Evolutionary conservation across 2,329 filamentous ascomycete species (phyloP).

Genomic region (Cercospora brassicicola): DNA sequence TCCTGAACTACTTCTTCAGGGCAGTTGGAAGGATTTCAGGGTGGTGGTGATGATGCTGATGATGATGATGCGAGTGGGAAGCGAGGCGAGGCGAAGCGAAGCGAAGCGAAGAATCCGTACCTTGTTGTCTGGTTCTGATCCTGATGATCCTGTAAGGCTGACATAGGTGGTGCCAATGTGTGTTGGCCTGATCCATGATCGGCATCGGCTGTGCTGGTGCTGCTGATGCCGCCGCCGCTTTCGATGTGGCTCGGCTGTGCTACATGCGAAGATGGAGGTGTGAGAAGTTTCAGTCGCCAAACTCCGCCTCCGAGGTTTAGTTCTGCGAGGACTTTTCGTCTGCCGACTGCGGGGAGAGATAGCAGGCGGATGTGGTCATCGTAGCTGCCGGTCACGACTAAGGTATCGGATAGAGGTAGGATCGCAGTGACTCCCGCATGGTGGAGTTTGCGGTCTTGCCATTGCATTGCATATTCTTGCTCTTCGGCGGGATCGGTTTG

Average conservation of each 20-base stretch:
- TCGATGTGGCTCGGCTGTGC: conserved; percentile 3
- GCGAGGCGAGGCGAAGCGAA: not conserved
- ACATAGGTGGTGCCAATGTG: not conserved
- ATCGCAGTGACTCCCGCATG: conserved; percentile 86
- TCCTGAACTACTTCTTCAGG: not conserved
- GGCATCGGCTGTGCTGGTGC: not conserved
- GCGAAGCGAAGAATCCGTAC: conserved; percentile 13
- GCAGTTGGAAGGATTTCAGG: not conserved
- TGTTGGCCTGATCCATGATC: not conserved
- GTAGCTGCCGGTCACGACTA: conserved; percentile 85
- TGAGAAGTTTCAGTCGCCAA: conserved; percentile 74
- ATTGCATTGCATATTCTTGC: conserved; percentile 24
- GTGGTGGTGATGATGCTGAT: not conserved
- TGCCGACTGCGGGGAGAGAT: conserved; percentile 42
- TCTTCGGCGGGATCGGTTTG: not conserved
- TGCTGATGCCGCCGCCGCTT: not conserved
- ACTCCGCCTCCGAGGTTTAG: conserved; percentile 74
- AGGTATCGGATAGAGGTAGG: conserved; percentile 62
- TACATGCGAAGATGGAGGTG: conserved; percentile 16
- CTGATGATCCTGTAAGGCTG: conserved; percentile 13
- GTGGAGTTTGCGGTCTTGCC: conserved; percentile 62
- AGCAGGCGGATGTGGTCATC: conserved; percentile 79
- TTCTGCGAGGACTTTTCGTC: conserved; percentile 60
- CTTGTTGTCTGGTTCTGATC: conserved; percentile 14
- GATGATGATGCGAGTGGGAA: not conserved